Conservation (phyloP, 495 filamentous ascomycete species). For the Daldinia childiae region DNA sequence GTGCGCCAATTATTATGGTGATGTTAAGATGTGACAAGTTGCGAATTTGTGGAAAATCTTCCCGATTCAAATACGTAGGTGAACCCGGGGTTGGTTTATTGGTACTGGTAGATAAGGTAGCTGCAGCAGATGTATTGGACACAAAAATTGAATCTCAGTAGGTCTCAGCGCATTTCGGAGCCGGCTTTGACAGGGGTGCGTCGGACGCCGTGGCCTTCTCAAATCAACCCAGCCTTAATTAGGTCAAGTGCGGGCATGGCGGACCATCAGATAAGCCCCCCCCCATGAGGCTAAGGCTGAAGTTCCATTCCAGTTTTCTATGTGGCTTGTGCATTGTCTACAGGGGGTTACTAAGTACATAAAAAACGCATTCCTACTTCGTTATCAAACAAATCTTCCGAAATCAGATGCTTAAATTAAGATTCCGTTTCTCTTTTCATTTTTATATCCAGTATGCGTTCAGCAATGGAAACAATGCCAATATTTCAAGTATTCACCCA, state of each 20-base stretch:
- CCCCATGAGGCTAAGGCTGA: slow-evolving; percentile 23
- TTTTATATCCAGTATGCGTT: not conserved
- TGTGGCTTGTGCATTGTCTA: slow-evolving; percentile 12
- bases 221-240: not conserved
- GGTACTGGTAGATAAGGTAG: slow-evolving; percentile 19
- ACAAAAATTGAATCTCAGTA: slow-evolving; percentile 14
- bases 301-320: not conserved
- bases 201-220: slow-evolving; percentile 9
- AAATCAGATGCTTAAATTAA: not conserved
- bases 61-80: slow-evolving; percentile 38
- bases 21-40: slow-evolving; percentile 13
- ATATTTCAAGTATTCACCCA: not conserved
- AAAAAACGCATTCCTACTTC: not conserved
- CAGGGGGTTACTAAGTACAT: not conserved
- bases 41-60: slow-evolving; percentile 27
- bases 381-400: not conserved
- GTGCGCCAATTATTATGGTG: slow-evolving; percentile 6
- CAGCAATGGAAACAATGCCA: not conserved
- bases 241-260: slow-evolving; percentile 6
- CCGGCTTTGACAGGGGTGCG: slow-evolving; percentile 25
- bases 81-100: slow-evolving; percentile 6
- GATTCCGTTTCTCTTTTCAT: not conserved
- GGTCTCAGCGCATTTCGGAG: slow-evolving; percentile 36
- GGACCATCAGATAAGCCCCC: slow-evolving; percentile 10
- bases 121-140: not conserved